phyloP scores from a whole-genome alignment of 257 asterid genomes.

The Solanum sparsipilum region DNA sequence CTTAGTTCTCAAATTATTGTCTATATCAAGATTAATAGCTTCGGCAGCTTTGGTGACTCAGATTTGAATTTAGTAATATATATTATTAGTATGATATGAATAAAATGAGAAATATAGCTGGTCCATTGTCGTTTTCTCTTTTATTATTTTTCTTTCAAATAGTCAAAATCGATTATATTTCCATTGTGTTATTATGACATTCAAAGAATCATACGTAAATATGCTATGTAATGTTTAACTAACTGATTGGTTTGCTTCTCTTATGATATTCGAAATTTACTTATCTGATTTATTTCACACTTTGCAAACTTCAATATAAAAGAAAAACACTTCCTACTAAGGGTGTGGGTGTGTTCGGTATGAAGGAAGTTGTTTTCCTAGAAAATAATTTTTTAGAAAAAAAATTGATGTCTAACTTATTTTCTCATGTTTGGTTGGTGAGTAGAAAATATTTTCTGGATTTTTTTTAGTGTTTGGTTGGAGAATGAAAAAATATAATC shows the following conservation, averaged over 20 bases:
- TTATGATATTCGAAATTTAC: background rate
- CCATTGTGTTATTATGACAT: background rate
- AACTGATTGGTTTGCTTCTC: background rate
- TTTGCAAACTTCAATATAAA: background rate
- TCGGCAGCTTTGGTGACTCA: background rate
- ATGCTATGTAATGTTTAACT: background rate
- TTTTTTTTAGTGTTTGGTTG: too few species aligned
- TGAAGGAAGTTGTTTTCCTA: too few species aligned
- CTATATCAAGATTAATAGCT: background rate
- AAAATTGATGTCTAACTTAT: too few species aligned
- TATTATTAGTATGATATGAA: background rate
- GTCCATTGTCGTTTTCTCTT: background rate
- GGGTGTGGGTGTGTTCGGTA: too few species aligned
- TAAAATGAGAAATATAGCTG: background rate
- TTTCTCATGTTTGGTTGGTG: too few species aligned
- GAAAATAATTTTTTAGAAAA: too few species aligned
- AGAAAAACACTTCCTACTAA: background rate
- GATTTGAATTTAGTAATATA: background rate
- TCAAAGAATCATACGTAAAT: background rate
- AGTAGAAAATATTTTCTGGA: too few species aligned
- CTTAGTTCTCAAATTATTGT: too few species aligned
- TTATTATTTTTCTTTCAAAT: background rate
- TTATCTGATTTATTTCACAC: accelerated
- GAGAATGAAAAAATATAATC: too few species aligned
- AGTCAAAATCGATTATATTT: background rate